Evolutionary conservation across 768 basidiomycete species (phyloP), one percentile per base, ranked within the genome.

Genomic region (Suillus lakei): DNA sequence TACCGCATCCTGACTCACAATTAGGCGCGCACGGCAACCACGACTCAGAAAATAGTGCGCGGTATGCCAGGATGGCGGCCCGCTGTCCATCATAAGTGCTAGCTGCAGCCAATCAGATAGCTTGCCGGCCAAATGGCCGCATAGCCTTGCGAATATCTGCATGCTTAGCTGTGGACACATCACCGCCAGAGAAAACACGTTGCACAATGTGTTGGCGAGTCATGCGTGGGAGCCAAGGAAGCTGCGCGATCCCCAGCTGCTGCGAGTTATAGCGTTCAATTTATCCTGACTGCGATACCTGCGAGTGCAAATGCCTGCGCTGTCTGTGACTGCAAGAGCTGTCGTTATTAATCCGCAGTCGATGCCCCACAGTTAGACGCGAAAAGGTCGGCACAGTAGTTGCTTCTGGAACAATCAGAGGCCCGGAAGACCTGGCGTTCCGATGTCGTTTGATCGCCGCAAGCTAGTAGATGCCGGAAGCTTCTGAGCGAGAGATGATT

Each of bases 1-100:
- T 28, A 59, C 39, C 58, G 58, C 58, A 41, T 21, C 18, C 58
- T 59, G 58, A 59, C 39, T 59, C 58, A 59, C 34, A 36, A 5
- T 36, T 56, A 56, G 55, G 13, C 55, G 55, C 55, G 23, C 23
- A 23, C 6, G 7, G 3, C 5, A 28, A 28, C 50, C 28, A 53
- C 28, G 51, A 18, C 30, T 38, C 15, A 3, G 9, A 21, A 26
- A 58, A 58, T 58, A 18, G 23, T 34, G 36, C 8, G 38, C 16
- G 26, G 56, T 38, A 26, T 12, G 16, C 38, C 16, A 59, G 26
- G 10, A 26, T 59, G 18, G 39, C 58, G 39, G 28, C 21, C 58
- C 58, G 58, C 28, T 41, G 36, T 21, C 26, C 12, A 41, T 28
- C 18, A 21, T 12, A 41, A 41, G 18, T 41, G 56, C n/a, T 23